Evolutionary conservation across 805 yeast species (phyloP).

Genomic region (Blastobotrys terrestris): DNA sequence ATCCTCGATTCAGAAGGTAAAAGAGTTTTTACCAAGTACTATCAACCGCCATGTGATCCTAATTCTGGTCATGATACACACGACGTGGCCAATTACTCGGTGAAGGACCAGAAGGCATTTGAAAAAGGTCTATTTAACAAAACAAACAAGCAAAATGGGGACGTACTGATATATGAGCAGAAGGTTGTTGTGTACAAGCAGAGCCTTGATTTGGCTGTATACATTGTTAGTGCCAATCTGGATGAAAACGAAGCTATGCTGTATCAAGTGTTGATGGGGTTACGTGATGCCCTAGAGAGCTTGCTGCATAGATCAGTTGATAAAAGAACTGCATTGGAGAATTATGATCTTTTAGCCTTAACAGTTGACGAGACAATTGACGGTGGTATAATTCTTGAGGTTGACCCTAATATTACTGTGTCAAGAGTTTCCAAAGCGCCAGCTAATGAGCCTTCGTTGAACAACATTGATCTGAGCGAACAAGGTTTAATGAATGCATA

Average conservation of each 20-base stretch:
- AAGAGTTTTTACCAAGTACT: slow-evolving; percentile 81
- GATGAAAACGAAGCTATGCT: slow-evolving; percentile 84
- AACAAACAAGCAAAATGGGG: slow-evolving; percentile 75
- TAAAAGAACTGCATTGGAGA: slow-evolving; percentile 67
- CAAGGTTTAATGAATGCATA: slow-evolving; percentile 67
- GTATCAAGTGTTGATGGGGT: slow-evolving; percentile 66
- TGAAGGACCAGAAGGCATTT: slow-evolving; percentile 56
- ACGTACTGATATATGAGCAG: slow-evolving; percentile 71
- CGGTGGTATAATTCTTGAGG: slow-evolving; percentile 87
- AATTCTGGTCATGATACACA: slow-evolving; percentile 15
- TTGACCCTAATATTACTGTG: slow-evolving; percentile 80
- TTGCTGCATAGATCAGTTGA: slow-evolving; percentile 66
- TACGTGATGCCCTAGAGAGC: slow-evolving; percentile 75
- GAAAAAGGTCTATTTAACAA: slow-evolving; percentile 68
- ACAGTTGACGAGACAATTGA: slow-evolving; percentile 90
- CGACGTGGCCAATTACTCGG: slow-evolving; percentile 3
- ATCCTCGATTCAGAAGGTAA: slow-evolving; percentile 77
- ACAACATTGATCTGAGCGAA: slow-evolving; percentile 35
- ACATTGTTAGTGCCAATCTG: slow-evolving; percentile 57
- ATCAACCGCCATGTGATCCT: slow-evolving; percentile 51
- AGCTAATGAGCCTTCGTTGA: slow-evolving; percentile 48
- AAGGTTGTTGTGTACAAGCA: slow-evolving; percentile 84
- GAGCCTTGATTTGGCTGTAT: slow-evolving; percentile 64
- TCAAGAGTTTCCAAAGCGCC: slow-evolving; percentile 90
- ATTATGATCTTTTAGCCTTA: slow-evolving; percentile 78